Percentiles rank a stretch among this genome's conserved stretches.
Conservation (phyloP, 768 basidiomycete genomes). For the Candolleomyces aberdarensis region DNA sequence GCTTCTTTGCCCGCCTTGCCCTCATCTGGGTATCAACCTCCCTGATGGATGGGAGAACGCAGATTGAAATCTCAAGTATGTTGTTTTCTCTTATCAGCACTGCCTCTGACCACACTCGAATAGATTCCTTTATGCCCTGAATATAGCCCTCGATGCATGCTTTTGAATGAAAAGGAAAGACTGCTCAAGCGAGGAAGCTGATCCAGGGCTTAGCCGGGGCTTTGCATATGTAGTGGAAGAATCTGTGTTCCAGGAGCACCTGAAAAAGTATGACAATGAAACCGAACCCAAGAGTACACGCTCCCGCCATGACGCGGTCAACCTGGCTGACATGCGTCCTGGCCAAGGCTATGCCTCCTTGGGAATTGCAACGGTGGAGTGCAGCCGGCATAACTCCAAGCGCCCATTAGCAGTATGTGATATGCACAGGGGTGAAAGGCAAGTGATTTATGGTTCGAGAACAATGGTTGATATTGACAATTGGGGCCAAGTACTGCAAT, state of each 20-base stretch:
- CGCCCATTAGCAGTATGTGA: constrained; percentile 26
- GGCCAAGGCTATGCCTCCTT: constrained; percentile 19
- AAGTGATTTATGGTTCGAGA: constrained; percentile 2
- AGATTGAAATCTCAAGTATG: constrained; percentile 12
- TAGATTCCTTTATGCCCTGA: constrained; percentile 10
- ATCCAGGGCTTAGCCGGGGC: constrained; percentile 25
- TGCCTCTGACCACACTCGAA: too few relatives aligned
- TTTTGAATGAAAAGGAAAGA: constrained; percentile 26
- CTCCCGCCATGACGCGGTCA: constrained; percentile 12
- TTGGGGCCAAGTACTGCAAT: constrained; percentile 22
- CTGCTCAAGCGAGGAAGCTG: constrained; percentile 19
- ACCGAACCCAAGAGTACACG: constrained; percentile 21
- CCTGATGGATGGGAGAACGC: constrained; percentile 18
- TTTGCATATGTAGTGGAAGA: constrained; percentile 26
- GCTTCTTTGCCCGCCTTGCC: constrained; percentile 28
- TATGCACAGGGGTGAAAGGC: constrained; percentile 32
- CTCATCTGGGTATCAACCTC: constrained; percentile 26
- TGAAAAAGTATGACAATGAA: constrained; percentile 12
- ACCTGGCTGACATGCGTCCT: constrained; percentile 15
- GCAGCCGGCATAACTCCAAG: constrained; percentile 28
- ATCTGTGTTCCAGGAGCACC: constrained; percentile 12
- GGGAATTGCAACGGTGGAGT: constrained; percentile 27
- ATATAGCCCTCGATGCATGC: constrained; percentile 28
- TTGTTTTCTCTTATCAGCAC: neutral
- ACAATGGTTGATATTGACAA: neutral